Percentiles rank a stretch among this genome's conserved stretches.
Evolutionary conservation across 768 basidiomycete species (phyloP).

Genomic region (Trametes cubensis): DNA sequence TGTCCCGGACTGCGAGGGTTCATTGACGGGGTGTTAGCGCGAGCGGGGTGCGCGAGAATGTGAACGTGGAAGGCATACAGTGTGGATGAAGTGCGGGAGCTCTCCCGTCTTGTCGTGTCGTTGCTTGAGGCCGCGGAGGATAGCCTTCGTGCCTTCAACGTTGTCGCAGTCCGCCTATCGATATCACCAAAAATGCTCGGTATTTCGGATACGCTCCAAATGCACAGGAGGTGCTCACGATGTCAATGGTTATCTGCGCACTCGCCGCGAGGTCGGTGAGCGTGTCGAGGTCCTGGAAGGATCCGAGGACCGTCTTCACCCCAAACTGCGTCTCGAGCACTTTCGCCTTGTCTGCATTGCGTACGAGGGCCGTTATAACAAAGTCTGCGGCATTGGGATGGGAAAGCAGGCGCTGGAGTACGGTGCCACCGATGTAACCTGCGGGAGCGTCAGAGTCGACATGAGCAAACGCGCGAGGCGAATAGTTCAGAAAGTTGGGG

Average conservation of each 20-base stretch:
- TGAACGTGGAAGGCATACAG: conserved; percentile 43
- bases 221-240: conserved; percentile 43
- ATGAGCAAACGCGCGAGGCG: neutral
- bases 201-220: neutral
- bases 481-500: neutral
- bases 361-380: conserved; percentile 50
- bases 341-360: conserved; percentile 43
- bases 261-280: conserved; percentile 43
- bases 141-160: conserved; percentile 44
- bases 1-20: conserved; percentile 22
- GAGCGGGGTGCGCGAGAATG: conserved; percentile 8
- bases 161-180: conserved; percentile 51
- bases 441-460: no score
- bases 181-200: no score
- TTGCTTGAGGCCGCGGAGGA: conserved; percentile 55
- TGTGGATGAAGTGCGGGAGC: conserved; percentile 41
- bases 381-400: conserved; percentile 47
- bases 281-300: conserved; percentile 38
- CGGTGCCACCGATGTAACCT: conserved; percentile 63
- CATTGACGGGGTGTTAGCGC: no score
- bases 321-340: conserved; percentile 27
- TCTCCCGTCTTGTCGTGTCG: conserved; percentile 44
- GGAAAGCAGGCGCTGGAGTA: conserved; percentile 48
- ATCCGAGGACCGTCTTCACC: conserved; percentile 27
- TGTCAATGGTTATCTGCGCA: conserved; percentile 49